Evolutionary conservation across 192 early-diverging fungal species (phyloP).

Genomic region (Endogone sp.): DNA sequence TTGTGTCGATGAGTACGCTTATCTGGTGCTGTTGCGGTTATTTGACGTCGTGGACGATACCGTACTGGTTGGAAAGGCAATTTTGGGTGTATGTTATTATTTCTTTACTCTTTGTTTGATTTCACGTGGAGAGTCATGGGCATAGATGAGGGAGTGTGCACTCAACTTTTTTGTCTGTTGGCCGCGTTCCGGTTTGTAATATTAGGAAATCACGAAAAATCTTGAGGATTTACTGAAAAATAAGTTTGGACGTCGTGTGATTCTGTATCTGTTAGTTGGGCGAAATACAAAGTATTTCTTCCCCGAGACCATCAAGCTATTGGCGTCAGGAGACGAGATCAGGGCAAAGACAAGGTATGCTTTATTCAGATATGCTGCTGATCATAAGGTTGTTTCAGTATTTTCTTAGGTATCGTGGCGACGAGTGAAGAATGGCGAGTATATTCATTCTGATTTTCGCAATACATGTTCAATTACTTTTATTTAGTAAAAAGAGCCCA

Average conservation of each 20-base stretch:
- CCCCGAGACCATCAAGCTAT: constrained; percentile 59
- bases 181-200: background rate
- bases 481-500: constrained; percentile 81
- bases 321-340: constrained; percentile 66
- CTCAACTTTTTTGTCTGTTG: background rate
- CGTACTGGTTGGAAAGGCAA: constrained; percentile 71
- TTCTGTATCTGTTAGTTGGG: constrained; percentile 79
- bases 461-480: background rate
- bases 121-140: background rate
- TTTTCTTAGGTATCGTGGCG: too few species aligned
- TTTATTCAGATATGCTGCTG: background rate
- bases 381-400: background rate
- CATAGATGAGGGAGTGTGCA: too few species aligned
- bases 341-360: constrained; percentile 52
- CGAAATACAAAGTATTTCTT: constrained; percentile 72
- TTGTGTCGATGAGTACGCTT: constrained; percentile 84
- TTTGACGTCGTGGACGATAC: constrained; percentile 95
- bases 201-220: constrained; percentile 40
- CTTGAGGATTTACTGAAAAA: constrained; percentile 50
- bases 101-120: background rate
- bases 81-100: constrained; percentile 52
- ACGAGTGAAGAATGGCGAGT: too few species aligned
- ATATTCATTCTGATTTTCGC: constrained; percentile 3
- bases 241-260: constrained; percentile 74
- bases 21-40: constrained; percentile 75